Evolutionary conservation across 805 yeast genomes (phyloP).

Genomic region (Candida namnaoensis): DNA sequence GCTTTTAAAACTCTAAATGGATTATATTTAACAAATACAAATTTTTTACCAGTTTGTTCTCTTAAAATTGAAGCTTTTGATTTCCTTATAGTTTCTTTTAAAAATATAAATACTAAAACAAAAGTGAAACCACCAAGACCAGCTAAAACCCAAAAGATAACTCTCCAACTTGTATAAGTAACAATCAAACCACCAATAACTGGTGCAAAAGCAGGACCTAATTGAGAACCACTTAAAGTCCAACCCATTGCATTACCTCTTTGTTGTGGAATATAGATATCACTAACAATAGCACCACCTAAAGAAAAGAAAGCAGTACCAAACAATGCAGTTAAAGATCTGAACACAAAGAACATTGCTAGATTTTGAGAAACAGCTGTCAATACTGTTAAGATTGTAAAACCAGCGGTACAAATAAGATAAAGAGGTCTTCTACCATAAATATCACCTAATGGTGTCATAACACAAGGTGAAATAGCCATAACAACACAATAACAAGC

Average conservation of each 20-base stretch:
- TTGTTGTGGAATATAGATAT: conserved; percentile 38
- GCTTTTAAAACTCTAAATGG: conserved; percentile 36
- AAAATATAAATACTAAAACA: conserved; percentile 25
- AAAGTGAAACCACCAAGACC: conserved; percentile 32
- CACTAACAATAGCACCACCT: conserved; percentile 44
- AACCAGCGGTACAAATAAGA: conserved; percentile 28
- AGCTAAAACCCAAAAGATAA: conserved; percentile 39
- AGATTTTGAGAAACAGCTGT: conserved; percentile 42
- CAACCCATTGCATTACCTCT: conserved; percentile 45
- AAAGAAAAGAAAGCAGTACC: conserved; percentile 49
- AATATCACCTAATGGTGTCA: conserved; percentile 41
- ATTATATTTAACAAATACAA: conserved; percentile 34
- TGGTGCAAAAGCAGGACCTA: conserved; percentile 48
- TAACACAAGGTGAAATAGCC: conserved; percentile 43
- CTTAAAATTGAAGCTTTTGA: conserved; percentile 19
- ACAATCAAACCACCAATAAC: conserved; percentile 46
- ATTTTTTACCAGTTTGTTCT: conserved; percentile 22
- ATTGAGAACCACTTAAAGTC: conserved; percentile 39
- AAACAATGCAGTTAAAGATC: conserved; percentile 40
- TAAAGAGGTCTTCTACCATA: conserved; percentile 44
- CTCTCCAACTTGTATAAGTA: conserved; percentile 44
- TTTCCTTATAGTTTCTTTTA: conserved; percentile 38
- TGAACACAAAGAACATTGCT: conserved; percentile 44
- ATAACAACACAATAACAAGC: conserved; percentile 42
- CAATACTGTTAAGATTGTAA: conserved; percentile 18